phyloP scores from a whole-genome alignment of 73 alveolate genomes.

The Tetrahymena thermophila region DNA sequence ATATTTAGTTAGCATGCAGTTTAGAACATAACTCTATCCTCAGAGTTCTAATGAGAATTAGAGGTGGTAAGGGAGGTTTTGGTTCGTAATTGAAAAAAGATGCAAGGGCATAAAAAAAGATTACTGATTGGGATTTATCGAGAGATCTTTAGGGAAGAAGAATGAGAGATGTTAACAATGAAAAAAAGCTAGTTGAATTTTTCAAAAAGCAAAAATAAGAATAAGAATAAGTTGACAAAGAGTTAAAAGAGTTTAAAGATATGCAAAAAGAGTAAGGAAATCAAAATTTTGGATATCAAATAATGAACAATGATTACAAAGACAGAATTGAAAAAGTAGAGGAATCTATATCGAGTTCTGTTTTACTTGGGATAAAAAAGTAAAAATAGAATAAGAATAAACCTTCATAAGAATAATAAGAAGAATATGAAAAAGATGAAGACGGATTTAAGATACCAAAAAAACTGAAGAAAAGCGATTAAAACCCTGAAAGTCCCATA shows the following conservation, averaged over 20 bases:
- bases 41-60: neutral
- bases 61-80: conserved; percentile 1
- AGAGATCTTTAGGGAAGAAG: neutral
- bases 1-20: neutral
- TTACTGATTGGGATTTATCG: neutral
- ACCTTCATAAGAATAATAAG: neutral
- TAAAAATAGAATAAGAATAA: neutral
- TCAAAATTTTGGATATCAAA: neutral
- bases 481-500: neutral
- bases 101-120: neutral
- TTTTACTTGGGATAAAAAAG: neutral
- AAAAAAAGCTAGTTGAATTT: neutral
- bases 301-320: neutral
- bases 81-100: neutral
- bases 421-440: neutral
- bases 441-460: neutral
- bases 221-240: neutral
- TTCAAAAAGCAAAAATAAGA: neutral
- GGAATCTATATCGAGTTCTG: neutral
- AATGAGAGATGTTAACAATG: neutral
- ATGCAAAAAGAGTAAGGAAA: neutral
- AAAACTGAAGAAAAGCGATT: neutral
- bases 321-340: neutral
- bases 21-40: neutral
- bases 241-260: neutral